Conservation (phyloP, 495 filamentous ascomycete genomes). For the Neurospora sp. region DNA sequence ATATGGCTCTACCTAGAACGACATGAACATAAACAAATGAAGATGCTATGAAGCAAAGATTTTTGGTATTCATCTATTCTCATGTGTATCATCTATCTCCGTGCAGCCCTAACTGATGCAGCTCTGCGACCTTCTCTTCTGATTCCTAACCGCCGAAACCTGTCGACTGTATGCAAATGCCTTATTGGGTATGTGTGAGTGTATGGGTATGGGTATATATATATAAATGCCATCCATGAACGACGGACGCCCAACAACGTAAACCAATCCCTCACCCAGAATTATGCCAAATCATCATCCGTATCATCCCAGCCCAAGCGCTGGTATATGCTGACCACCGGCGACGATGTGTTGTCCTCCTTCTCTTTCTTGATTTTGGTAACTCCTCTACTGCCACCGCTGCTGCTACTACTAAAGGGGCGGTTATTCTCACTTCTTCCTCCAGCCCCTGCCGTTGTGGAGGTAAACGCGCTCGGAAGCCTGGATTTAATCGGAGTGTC, state of each 20-base stretch:
- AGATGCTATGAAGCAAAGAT: not conserved
- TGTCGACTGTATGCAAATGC: not conserved
- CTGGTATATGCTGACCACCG: slow-evolving; percentile 47
- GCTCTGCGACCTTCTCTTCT: not conserved
- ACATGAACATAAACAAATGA: not conserved
- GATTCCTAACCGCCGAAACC: not conserved
- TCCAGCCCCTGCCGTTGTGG: not conserved
- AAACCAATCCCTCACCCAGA: no score
- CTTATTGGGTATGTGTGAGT: not conserved
- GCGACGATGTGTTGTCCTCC: slow-evolving; percentile 22
- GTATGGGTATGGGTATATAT: not conserved
- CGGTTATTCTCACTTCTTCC: not conserved
- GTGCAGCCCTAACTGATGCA: not conserved
- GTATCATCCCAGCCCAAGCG: slow-evolving; percentile 60
- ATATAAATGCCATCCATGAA: not conserved
- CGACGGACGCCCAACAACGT: not conserved
- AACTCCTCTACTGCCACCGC: no score
- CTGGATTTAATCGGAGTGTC: slow-evolving; percentile 34
- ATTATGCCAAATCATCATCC: slow-evolving; percentile 16
- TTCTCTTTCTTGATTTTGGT: slow-evolving; percentile 10
- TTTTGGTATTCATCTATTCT: not conserved
- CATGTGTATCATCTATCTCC: not conserved
- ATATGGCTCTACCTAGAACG: not conserved
- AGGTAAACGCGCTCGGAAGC: not conserved
- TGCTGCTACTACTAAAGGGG: not conserved